Conservation (phyloP, 176 grass and related monocot species). For the Bolboschoenus planiculmis region DNA sequence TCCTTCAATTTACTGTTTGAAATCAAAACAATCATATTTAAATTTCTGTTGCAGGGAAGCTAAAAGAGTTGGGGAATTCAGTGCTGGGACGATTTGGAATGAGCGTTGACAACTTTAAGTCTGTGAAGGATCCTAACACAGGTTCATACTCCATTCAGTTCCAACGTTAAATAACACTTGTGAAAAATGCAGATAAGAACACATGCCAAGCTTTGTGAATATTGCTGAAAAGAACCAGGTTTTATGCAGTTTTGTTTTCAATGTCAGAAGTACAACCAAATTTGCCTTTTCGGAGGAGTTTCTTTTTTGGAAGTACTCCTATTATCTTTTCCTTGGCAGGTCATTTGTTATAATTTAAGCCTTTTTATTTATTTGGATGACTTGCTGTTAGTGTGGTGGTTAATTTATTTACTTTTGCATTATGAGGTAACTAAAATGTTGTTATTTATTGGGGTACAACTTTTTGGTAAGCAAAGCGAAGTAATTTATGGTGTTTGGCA, state of each 20-base stretch:
- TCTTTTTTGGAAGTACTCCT: neutral
- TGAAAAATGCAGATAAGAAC: neutral
- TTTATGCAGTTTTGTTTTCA: slow-evolving; percentile 7
- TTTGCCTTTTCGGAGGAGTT: neutral
- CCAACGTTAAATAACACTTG: slow-evolving; percentile 27
- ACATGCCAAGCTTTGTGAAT: slow-evolving; percentile 12
- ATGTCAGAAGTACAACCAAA: neutral
- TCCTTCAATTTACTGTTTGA: neutral
- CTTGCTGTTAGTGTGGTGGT: neutral
- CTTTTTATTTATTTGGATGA: neutral
- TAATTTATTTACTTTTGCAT: neutral
- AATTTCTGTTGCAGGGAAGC: slow-evolving; percentile 43
- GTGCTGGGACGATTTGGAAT: slow-evolving; percentile 65
- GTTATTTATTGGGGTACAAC: neutral
- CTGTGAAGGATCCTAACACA: slow-evolving; percentile 70
- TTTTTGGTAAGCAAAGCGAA: neutral
- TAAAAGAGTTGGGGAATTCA: slow-evolving; percentile 78
- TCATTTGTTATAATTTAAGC: neutral
- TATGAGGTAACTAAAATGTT: neutral
- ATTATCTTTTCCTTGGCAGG: neutral
- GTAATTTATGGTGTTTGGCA: neutral
- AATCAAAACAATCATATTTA: neutral
- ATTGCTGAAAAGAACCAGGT: neutral
- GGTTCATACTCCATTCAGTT: slow-evolving; percentile 70
- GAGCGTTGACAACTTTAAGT: slow-evolving; percentile 77